Evolutionary conservation across 164 flowering plant species (phyloP), one percentile per base, ranked within the genome.

Genomic region (Stephania yunnanensis): DNA sequence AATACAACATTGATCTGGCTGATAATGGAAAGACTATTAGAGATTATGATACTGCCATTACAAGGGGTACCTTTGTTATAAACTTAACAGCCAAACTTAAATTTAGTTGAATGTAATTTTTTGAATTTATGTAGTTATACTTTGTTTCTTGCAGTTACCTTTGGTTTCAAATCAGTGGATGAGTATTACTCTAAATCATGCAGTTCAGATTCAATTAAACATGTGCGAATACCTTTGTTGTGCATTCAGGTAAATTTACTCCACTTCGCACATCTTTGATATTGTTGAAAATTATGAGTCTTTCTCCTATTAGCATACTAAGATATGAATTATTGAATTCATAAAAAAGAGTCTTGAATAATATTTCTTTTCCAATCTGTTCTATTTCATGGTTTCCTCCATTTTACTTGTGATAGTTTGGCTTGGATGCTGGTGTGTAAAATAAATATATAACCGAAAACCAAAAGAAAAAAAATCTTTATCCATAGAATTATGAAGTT

Each of bases 101-200:
- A 72, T 58, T 29, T 58, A 15, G 52, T 61, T 46, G 44, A 53
- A 69, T 65, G 73, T 8, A 67, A 71, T 30, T 63, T 13, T 73
- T 42, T 77, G 75, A 75, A 74, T 46, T 46, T 67, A 22, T 6
- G 65, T 72, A 73, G 46, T 36, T 36, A 36, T 36, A 36, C 75
- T 13, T 76, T 48, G 69, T 29, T 22, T 45, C 68, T 74, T 83
- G 84, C 90, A 93, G 99, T 93, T 69, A 90, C 97, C 71, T 95
- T 95, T 84, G 99, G 99, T 76, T 95, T 90, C 86, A 87, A 91
- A 82, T 89, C 99, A 20, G 98, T 85, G 68, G 92, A 91, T 85
- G 97, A 93, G 68, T 95, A 95, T 84, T 93, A 95, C 78, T 84
- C 88, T 53, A 84, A 91, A 19, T 90, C 99, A 29, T 81, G 97